Percentiles rank a stretch among this genome's conserved stretches.
Conservation (phyloP, 1,139 yeast genomes). For the Taphrina populina region DNA sequence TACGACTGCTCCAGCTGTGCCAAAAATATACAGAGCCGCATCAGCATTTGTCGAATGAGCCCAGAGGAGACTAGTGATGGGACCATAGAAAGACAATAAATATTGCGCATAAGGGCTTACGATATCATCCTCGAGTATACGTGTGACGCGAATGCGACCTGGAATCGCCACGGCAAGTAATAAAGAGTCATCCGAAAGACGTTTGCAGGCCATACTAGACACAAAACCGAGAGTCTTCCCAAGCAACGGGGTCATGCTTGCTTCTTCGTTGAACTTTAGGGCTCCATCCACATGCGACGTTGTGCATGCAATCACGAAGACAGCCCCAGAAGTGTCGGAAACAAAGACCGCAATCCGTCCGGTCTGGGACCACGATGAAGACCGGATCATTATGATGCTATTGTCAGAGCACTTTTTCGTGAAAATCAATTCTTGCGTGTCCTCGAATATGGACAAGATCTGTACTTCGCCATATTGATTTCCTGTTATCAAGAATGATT, state of each 20-base stretch:
- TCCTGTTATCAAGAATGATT: constrained; percentile 11
- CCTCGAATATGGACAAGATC: neutral
- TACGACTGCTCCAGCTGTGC: neutral
- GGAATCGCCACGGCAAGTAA: neutral
- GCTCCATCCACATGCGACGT: neutral
- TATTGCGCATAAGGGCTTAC: neutral
- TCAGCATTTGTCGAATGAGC: neutral
- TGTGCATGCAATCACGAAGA: neutral
- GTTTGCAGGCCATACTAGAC: neutral
- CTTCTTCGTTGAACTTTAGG: neutral
- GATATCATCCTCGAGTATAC: neutral
- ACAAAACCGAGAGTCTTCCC: neutral
- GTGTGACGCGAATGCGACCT: neutral
- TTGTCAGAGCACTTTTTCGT: neutral
- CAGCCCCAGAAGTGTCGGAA: neutral
- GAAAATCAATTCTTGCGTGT: neutral
- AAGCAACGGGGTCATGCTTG: neutral
- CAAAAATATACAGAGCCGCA: neutral
- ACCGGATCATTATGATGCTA: neutral
- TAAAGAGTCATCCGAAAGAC: neutral
- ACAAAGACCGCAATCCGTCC: neutral
- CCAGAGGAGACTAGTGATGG: constrained; percentile 2
- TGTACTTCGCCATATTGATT: constrained; percentile 7
- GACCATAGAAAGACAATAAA: neutral
- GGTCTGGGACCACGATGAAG: neutral